Evolutionary conservation across 768 basidiomycete genomes (phyloP).

Genomic region (Roridomyces roridus): DNA sequence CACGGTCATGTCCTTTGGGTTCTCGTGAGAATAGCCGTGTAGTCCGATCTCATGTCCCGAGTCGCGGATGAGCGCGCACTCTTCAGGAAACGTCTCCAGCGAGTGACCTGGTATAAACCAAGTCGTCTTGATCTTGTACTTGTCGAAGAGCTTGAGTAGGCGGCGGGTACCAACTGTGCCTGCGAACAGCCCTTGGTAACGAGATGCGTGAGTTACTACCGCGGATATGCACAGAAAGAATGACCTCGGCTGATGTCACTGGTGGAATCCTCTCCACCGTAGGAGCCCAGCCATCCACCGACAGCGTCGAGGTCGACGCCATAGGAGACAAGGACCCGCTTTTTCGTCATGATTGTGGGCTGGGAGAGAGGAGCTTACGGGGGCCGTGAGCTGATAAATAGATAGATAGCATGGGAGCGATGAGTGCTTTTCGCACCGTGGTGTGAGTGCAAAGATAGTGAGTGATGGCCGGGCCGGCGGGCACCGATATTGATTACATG

Average conservation of each 20-base stretch:
- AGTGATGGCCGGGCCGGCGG: no score
- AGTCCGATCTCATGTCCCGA: conserved; percentile 74
- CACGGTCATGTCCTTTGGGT: conserved; percentile 62
- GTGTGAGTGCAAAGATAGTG: no score
- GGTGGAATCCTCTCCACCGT: conserved; percentile 77
- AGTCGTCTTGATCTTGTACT: conserved; percentile 69
- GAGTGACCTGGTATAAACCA: conserved; percentile 85
- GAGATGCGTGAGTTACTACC: neutral
- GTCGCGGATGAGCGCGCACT: conserved; percentile 74
- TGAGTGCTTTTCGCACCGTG: no score
- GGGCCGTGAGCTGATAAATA: no score
- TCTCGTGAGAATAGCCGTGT: conserved; percentile 41
- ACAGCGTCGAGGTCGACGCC: conserved; percentile 83
- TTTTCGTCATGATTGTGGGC: conserved; percentile 51
- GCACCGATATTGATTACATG: no score
- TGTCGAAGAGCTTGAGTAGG: conserved; percentile 72
- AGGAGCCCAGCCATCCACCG: conserved; percentile 75
- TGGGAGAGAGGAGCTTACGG: no score
- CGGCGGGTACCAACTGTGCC: conserved; percentile 77
- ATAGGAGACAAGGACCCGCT: conserved; percentile 60
- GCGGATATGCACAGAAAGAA: neutral
- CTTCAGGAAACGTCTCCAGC: conserved; percentile 74
- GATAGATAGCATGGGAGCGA: no score
- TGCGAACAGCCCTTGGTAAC: conserved; percentile 65
- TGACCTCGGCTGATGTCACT: conserved; percentile 66